Percentiles rank a stretch among this genome's conserved stretches.
Evolutionary conservation across 192 early-diverging fungal species (phyloP).

Genomic region (Glomus cerebriforme): DNA sequence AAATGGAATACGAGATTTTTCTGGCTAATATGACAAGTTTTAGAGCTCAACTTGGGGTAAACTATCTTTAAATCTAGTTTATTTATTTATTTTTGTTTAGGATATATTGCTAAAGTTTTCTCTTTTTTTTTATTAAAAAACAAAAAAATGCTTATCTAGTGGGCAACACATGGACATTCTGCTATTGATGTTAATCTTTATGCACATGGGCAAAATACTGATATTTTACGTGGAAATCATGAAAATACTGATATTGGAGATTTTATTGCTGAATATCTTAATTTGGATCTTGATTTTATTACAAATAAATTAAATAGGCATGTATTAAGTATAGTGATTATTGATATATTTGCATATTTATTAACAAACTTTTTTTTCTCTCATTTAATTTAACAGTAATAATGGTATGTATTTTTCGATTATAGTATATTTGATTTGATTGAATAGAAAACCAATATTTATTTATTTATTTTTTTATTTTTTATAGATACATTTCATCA

Average conservation of each 20-base stretch:
- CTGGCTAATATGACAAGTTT: conserved; percentile 54
- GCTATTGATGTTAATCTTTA: conserved; percentile 91
- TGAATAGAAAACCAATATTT: too few relatives aligned
- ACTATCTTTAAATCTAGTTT: not conserved
- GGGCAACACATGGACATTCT: conserved; percentile 91
- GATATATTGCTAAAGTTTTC: conserved; percentile 30
- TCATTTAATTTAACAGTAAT: too few relatives aligned
- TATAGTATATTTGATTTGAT: too few relatives aligned
- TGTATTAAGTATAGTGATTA: conserved; percentile 1
- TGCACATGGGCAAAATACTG: conserved; percentile 52
- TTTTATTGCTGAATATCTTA: conserved; percentile 56
- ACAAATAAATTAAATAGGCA: conserved; percentile 48
- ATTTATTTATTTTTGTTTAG: too few relatives aligned
- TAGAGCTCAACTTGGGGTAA: conserved; percentile 62
- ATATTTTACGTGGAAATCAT: conserved; percentile 56
- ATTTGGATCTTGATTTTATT: conserved; percentile 49
- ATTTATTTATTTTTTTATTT: too few relatives aligned
- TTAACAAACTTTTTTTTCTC: too few relatives aligned
- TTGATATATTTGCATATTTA: too few relatives aligned
- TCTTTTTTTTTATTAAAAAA: not conserved
- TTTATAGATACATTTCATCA: too few relatives aligned
- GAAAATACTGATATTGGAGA: conserved; percentile 72
- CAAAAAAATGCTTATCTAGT: conserved; percentile 36
- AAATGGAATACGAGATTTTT: conserved; percentile 46
- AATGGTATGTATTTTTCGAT: too few relatives aligned